Evolutionary conservation across 2,329 filamentous ascomycete species (phyloP).

Genomic region (Sporothrix dimorphospora): DNA sequence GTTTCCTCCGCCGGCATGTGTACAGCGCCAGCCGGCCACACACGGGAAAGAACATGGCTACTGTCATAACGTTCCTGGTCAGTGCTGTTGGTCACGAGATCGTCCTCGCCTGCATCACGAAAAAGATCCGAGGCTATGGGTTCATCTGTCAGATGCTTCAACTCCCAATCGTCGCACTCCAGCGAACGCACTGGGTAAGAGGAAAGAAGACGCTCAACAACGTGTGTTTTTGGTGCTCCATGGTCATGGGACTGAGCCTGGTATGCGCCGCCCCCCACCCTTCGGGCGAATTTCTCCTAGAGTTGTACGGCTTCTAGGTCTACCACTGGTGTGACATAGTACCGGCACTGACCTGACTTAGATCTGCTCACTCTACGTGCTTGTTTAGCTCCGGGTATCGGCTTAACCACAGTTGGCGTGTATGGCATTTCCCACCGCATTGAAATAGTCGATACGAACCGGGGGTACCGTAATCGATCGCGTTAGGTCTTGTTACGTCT

Average conservation of each 20-base stretch:
- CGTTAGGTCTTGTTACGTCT: no score
- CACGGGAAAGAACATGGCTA: conserved; percentile 77
- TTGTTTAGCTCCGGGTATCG: conserved; percentile 43
- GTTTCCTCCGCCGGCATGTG: conserved; percentile 92
- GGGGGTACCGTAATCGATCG: no score
- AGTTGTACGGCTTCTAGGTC: conserved; percentile 6
- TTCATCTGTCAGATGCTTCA: conserved; percentile 96
- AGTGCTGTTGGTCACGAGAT: conserved; percentile 89
- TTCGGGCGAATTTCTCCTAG: background rate
- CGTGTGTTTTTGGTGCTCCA: conserved; percentile 86
- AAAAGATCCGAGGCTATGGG: conserved; percentile 93
- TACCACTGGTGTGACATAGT: background rate
- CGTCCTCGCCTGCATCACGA: conserved; percentile 96
- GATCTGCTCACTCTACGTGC: conserved; percentile 60
- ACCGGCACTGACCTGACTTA: conserved; percentile 34
- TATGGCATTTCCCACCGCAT: no score
- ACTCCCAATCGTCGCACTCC: conserved; percentile 90
- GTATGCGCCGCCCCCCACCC: conserved; percentile 56
- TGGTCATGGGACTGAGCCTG: conserved; percentile 83
- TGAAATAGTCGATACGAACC: no score
- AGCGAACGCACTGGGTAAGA: conserved; percentile 76
- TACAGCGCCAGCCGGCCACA: conserved; percentile 80
- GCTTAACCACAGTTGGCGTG: no score
- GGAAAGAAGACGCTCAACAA: conserved; percentile 81
- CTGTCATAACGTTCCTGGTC: conserved; percentile 87